Evolutionary conservation across 306 rosid species (phyloP), one percentile per base, ranked within the genome.

Genomic region (Arachis hypogaea): DNA sequence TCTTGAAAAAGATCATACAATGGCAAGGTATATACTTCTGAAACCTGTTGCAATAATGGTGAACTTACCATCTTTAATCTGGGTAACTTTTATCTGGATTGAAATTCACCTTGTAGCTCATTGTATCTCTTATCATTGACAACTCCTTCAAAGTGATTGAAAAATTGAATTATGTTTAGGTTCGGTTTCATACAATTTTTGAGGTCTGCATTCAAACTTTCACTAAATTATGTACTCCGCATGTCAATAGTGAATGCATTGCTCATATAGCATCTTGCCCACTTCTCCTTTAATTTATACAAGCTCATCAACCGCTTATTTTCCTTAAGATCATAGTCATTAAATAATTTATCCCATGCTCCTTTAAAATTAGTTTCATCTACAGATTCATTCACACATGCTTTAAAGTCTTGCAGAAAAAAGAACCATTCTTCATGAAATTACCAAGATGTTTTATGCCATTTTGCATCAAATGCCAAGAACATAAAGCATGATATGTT

Each of bases 401-500:
- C 5, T 49, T 51, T 68, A 8, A 52, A 42, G 62, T 52, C 62
- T 11, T 16, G 4, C 59, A 68, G 40, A 47, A 68, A 9, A 38
- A 11, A 38, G 62, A 4, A 2, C 50, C 59, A 67, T 49, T 29
- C 45, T 68, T 22, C 45, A 50, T 30, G 12, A 49, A 6, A 50
- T 67, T 60, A 22, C 46, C 72, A 49, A 22, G 28, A 22, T 22
- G 22, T 22, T 22, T 22, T 22, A 22, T 22, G 22, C 22, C 22
- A 22, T 22, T 22, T 22, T 22, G 22, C 22, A 22, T 22, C 22
- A 22, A 22, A 22, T 22, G 22, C 22, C 22, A 22, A 22, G 22
- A 46, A 49, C 44, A 67, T 49, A 45, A 4, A 18, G 41, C 56
- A 65, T 65, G 56, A 44, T 44, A 64, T 16, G 69, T 64, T 44